Percentiles rank a stretch among this genome's conserved stretches.
Evolutionary conservation across 306 rosid species (phyloP).

Genomic region (Glycine tomentella): DNA sequence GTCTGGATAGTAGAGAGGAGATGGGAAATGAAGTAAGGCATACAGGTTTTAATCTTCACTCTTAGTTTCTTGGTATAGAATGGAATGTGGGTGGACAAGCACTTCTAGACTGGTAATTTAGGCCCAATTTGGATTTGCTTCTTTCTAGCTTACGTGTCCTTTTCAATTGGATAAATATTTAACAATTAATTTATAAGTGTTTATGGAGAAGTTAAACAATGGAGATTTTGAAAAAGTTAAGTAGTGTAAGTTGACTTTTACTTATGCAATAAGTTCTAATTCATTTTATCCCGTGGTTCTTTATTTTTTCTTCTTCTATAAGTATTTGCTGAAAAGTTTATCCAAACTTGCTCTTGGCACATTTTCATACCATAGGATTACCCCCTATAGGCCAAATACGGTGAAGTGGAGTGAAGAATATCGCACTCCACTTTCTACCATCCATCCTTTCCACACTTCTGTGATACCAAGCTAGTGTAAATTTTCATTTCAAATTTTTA

Average conservation of each 20-base stretch:
- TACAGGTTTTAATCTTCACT: not conserved
- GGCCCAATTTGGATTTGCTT: not conserved
- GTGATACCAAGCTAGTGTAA: not conserved
- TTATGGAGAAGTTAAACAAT: not conserved
- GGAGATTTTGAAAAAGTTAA: not conserved
- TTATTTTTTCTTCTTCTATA: not conserved
- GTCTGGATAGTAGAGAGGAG: no score
- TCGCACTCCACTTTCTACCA: not conserved
- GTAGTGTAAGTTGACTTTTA: not conserved
- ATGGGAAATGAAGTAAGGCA: not conserved
- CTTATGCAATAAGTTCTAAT: not conserved
- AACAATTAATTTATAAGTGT: not conserved
- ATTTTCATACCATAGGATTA: conserved; percentile 8
- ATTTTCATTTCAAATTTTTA: not conserved
- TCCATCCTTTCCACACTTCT: not conserved
- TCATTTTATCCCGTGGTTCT: not conserved
- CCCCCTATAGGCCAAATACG: not conserved
- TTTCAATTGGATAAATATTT: not conserved
- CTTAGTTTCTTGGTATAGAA: not conserved
- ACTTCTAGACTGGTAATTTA: not conserved
- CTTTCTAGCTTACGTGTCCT: not conserved
- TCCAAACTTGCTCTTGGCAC: not conserved
- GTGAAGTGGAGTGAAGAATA: not conserved
- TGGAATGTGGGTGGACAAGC: not conserved
- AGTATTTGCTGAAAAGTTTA: not conserved